These are phyloP conservation scores for Aphanomyces cochlioides DNA, from an alignment of 352 stramenopile genomes.

Conservation along the genomic window DNA sequence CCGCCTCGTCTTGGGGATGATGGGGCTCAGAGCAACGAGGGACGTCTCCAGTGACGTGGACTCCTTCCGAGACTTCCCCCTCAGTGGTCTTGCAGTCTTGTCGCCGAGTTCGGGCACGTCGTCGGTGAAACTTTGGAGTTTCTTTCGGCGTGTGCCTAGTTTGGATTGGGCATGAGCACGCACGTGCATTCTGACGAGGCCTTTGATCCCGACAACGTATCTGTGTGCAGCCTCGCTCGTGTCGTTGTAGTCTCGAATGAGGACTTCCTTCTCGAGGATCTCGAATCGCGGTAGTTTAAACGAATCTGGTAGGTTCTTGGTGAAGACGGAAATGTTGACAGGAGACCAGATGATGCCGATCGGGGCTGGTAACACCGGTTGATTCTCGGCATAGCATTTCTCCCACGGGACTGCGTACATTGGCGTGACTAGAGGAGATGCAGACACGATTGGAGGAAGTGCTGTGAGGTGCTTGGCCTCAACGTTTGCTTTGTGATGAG, in stretches of 20 bases:
- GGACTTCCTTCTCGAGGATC: slow-evolving; percentile 47
- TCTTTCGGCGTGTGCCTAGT: background rate
- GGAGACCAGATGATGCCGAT: slow-evolving; percentile 8
- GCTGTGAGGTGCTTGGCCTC: slow-evolving; percentile 60
- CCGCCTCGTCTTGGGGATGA: background rate
- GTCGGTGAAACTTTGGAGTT: background rate
- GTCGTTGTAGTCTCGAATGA: slow-evolving; percentile 45
- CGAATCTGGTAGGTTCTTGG: slow-evolving; percentile 38
- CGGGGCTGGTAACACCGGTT: slow-evolving; percentile 46
- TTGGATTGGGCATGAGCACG: background rate
- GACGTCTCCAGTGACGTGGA: no score
- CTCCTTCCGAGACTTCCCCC: slow-evolving; percentile 1
- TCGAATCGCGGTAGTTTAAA: slow-evolving; percentile 57
- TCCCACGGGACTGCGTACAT: slow-evolving; percentile 55
- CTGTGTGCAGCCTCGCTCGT: background rate
- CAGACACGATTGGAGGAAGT: slow-evolving; percentile 40
- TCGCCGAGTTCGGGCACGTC: no score
- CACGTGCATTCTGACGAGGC: slow-evolving; percentile 19
- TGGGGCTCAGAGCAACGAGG: no score
- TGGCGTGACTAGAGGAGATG: slow-evolving; percentile 61
- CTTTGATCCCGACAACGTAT: slow-evolving; percentile 24
- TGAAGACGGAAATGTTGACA: slow-evolving; percentile 27
- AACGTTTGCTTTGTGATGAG: slow-evolving; percentile 40
- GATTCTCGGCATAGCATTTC: slow-evolving; percentile 53
- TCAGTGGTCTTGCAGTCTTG: background rate